These are phyloP conservation scores for Cucurbita pepo DNA, from an alignment of 306 rosid species.

Conservation along the genomic window DNA sequence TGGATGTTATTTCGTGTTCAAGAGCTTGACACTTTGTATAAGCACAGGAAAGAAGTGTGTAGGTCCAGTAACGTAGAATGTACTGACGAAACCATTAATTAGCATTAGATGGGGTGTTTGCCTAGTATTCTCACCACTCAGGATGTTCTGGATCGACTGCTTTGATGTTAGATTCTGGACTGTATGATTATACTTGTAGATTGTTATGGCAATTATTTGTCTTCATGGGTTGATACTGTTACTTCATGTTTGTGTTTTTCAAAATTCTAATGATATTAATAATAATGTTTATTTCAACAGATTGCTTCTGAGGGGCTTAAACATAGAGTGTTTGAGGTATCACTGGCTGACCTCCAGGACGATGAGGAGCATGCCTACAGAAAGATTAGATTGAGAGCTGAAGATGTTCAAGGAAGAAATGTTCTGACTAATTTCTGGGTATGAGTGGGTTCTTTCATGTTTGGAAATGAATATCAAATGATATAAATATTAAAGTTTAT, in stretches of 20 bases:
- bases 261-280: neutral
- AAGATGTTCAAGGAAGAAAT: slow-evolving; percentile 82
- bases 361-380: slow-evolving; percentile 94
- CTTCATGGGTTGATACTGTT: neutral
- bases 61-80: neutral
- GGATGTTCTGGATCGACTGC: neutral
- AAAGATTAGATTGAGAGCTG: slow-evolving; percentile 90
- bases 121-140: neutral
- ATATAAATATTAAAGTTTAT: neutral
- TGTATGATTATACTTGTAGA: neutral
- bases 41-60: neutral
- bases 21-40: neutral
- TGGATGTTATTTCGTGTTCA: neutral
- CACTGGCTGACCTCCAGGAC: slow-evolving; percentile 85
- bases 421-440: slow-evolving; percentile 93
- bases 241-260: neutral
- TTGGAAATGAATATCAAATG: slow-evolving; percentile 27
- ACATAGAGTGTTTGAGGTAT: slow-evolving; percentile 82
- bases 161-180: too few relatives aligned
- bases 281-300: slow-evolving; percentile 16
- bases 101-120: neutral
- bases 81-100: neutral
- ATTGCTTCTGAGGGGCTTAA: slow-evolving; percentile 96
- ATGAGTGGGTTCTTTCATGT: neutral
- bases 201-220: neutral